phyloP scores from a whole-genome alignment of 306 rosid genomes.

The Hippophae tibetana region DNA sequence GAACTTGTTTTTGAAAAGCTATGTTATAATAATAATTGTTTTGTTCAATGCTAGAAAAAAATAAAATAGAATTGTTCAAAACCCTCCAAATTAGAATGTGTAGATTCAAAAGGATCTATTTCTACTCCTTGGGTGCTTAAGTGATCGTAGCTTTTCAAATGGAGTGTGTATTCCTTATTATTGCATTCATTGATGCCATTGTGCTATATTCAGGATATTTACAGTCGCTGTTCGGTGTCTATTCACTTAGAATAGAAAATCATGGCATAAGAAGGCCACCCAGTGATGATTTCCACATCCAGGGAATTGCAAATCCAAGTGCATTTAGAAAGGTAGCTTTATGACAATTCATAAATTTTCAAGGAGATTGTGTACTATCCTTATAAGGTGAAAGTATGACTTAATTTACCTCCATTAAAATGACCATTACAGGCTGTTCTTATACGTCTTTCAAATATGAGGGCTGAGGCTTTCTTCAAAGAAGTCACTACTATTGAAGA shows the following conservation, averaged over 20 bases:
- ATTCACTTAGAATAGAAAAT: constrained; percentile 79
- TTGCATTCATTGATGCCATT: not conserved
- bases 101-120: too few relatives aligned
- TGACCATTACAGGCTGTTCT: constrained; percentile 62
- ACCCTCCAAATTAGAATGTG: too few relatives aligned
- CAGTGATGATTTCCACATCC: constrained; percentile 84
- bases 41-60: too few relatives aligned
- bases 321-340: constrained; percentile 71
- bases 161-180: too few relatives aligned
- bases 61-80: too few relatives aligned
- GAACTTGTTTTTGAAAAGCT: too few relatives aligned
- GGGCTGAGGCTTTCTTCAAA: constrained; percentile 43
- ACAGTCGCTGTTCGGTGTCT: constrained; percentile 75
- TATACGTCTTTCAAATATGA: constrained; percentile 58
- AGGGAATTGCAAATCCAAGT: constrained; percentile 70
- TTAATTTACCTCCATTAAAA: constrained; percentile 13
- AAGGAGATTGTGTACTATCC: not conserved
- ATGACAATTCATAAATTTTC: not conserved
- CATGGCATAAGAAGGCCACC: constrained; percentile 80
- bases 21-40: too few relatives aligned
- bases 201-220: constrained; percentile 48
- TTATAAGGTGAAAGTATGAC: constrained; percentile 4
- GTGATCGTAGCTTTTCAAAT: too few relatives aligned
- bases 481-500: constrained; percentile 51
- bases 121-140: too few relatives aligned